Conservation (phyloP, 331 rosid genomes). For the Pyrus hybrid region DNA sequence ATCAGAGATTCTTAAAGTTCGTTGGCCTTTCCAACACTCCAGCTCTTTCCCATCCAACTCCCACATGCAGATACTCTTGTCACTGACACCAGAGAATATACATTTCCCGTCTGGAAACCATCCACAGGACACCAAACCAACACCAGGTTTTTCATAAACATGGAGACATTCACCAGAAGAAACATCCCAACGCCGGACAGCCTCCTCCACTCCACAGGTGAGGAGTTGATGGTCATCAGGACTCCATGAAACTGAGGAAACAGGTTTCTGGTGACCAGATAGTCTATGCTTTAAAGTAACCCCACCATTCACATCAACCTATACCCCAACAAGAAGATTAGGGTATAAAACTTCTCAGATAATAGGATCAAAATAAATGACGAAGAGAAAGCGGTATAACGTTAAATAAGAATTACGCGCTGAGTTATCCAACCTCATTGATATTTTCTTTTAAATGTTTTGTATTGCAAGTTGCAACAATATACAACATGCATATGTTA, state of each 20-base stretch:
- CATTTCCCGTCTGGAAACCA: constrained; percentile 88
- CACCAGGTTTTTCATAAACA: constrained; percentile 68
- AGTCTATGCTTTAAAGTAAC: constrained; percentile 65
- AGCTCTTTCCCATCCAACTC: constrained; percentile 87
- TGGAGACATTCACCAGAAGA: constrained; percentile 80
- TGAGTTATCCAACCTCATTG: not conserved
- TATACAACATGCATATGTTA: not conserved
- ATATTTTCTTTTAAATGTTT: not conserved
- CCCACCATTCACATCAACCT: constrained; percentile 59
- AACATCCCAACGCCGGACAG: constrained; percentile 89
- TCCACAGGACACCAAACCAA: constrained; percentile 71
- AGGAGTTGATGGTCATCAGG: constrained; percentile 80
- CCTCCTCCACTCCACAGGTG: constrained; percentile 92
- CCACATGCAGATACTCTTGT: constrained; percentile 96
- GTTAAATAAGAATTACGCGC: not conserved
- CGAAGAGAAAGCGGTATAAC: not conserved
- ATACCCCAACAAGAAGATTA: not conserved
- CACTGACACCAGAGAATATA: constrained; percentile 71
- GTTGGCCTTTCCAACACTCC: constrained; percentile 87
- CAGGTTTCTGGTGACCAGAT: constrained; percentile 73
- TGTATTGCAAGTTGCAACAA: not conserved
- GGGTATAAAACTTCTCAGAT: not conserved
- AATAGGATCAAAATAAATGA: not conserved
- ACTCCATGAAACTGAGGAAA: constrained; percentile 86
- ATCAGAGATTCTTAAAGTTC: constrained; percentile 77